Evolutionary conservation across 371 early-diverging fungal species (phyloP), one percentile per base, ranked within the genome.

Genomic region (Mucor velutinosus): DNA sequence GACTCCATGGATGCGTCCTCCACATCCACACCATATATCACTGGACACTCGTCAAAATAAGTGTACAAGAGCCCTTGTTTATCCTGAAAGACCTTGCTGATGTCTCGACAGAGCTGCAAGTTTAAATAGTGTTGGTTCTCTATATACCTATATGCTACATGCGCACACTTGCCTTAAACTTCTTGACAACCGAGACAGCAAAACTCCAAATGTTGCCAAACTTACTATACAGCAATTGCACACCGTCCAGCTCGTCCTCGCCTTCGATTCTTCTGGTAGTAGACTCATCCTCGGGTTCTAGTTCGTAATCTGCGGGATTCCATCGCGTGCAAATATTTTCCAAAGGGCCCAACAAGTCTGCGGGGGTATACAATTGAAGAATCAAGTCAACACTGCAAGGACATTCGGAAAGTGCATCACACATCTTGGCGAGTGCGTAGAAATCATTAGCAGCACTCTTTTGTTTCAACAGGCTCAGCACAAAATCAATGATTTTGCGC

Each of bases 141-240:
- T n/a, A 5, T 3, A n/a, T n/a, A n/a, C n/a, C n/a, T n/a, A n/a
- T n/a, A n/a, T n/a, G n/a, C 35, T 35, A 35, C 10, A 35, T 7
- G n/a, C 72, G 77, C 82, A 35, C 10, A 41, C 10, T 7, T 72
- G 76, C 82, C 60, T 83, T 76, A 61, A 77, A 83, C 60, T 73
- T 71, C 35, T 66, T 62, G 12, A 78, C 61, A 0, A 76, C 66
- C 27, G 73, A 61, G 2, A 67, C 59, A 43, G 79, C 62, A 35
- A 83, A 62, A n/a, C 72, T 70, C 84, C 81, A 83, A 0, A 83
- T 64, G 33, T 73, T 77, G 4, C 84, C 80, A 60, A 75, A 83
- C 33, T 76, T 75, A 33, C 66, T 58, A 58, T 81, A 83, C 3
- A 69, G 58, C 25, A 61, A 61, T 11, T 73, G 75, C 11, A 77